Evolutionary conservation across 2,329 filamentous ascomycete species (phyloP), one percentile per base, ranked within the genome.

Genomic region (Botrytis aclada): DNA sequence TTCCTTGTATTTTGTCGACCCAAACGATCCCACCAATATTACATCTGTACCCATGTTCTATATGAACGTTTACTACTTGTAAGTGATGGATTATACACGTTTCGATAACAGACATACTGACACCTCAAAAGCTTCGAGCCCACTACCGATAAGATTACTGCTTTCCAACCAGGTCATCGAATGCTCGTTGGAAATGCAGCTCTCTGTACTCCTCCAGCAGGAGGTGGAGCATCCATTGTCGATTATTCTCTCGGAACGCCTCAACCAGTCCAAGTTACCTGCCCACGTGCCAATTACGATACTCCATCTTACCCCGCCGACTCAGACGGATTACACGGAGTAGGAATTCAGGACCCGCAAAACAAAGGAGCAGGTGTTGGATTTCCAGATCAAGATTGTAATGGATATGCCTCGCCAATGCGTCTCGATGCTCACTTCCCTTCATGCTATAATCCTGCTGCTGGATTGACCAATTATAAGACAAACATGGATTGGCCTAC

Each of bases 361-460:
- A 88, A 89, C 82, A 76, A 85, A 76, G 88, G 87, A 66, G 83
- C 86, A 62, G 89, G 89, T 74, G 84, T 86, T 29, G 89, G 88
- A n/a, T 92, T 96, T 80, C 93, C 93, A 41, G 86, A 90, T 79
- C 85, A 87, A 80, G 87, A 90, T 78, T 94, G 93, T 80, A 88
- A 92, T 78, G 86, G 88, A 69, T 85, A 83, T 72, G 85, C 84
- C 76, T 90, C 89, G 69, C 89, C 89, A 74, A 85, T 97, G 66
- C 92, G 94, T 71, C 85, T 95, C 62, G 94, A 97, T 83, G 83
- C 97, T 75, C 93, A 93, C 87, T 97, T 97, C 84, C 93, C 93
- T 3, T 95, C 92, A 5, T 97, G 94, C 87, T 96, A 93, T 90
- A 93, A 96, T 78, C 93, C 93, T 69, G 86, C 88, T 76, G 89